Evolutionary conservation across 306 rosid genomes (phyloP), one percentile per base, ranked within the genome.

Genomic region (Trichosanthes truncata): DNA sequence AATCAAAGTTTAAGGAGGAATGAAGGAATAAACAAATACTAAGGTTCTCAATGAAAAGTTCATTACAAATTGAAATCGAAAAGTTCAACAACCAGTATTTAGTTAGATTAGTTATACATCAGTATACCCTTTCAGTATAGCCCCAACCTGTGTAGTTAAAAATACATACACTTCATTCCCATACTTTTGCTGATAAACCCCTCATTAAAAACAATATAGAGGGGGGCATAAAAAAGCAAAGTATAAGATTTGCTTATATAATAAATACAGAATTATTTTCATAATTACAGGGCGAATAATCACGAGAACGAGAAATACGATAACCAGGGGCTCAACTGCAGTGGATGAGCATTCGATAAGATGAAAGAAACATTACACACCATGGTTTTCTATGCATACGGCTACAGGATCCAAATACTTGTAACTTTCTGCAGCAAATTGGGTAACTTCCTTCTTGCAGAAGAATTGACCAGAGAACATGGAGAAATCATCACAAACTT

Each of bases 341-440:
- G 75, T 15, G 33, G 60, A 45, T 63, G 74, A 31, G 23, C 33
- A 29, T 20, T 62, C 5, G 59, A 78, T 25, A 26, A 45, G 61
- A 65, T n/a, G 62, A 68, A 78, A 79, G 77, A 79, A n/a, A 68
- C 25, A 79, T 33, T 68, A 51, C 82, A 67, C 68, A 68, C 82
- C 66, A 79, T 46, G 36, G 53, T 63, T 31, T 38, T 18, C 12
- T 15, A 26, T 13, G 41, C 41, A 11, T 35, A 3, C 3, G 8
- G 43, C 5, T 74, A 23, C 41, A 43, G 53, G 48, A 49, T 25
- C 78, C 60, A 48, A 73, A 65, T 14, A 18, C 26, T 40, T 6
- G 29, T 13, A 51, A 51, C 73, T 59, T 78, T 78, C 56, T 26
- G 74, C 61, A 78, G 35, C 41, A 17, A 35, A 43, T 57, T 60